Evolutionary conservation across 2,329 filamentous ascomycete genomes (phyloP).

Genomic region (Xylariaceae sp.): DNA sequence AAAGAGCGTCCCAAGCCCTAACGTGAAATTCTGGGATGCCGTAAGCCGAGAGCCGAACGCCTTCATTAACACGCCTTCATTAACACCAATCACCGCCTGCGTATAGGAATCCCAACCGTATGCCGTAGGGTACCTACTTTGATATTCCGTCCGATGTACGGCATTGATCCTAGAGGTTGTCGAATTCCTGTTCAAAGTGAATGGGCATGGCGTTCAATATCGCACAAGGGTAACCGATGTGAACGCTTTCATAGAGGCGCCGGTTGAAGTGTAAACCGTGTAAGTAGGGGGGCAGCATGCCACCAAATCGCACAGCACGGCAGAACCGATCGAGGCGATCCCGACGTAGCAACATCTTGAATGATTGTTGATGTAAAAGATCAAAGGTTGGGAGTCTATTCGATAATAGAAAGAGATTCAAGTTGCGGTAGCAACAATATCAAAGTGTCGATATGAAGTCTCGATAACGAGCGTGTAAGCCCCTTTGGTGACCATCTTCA

Average conservation of each 20-base stretch:
- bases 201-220: too few species aligned
- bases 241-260: too few species aligned
- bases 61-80: not conserved
- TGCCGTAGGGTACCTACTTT: not conserved
- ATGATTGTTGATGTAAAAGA: not conserved
- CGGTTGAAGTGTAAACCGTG: not conserved
- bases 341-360: not conserved
- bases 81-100: not conserved
- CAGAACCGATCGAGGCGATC: not conserved
- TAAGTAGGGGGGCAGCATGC: not conserved
- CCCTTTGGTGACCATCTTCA: not conserved
- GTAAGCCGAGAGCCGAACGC: not conserved
- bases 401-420: not conserved
- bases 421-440: not conserved
- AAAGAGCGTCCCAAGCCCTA: not conserved
- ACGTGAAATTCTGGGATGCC: too few species aligned
- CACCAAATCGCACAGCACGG: too few species aligned
- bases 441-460: not conserved
- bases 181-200: too few species aligned
- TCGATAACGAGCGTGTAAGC: not conserved
- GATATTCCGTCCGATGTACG: not conserved
- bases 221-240: too few species aligned
- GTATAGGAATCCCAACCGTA: too few species aligned
- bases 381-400: not conserved
- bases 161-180: too few species aligned